Evolutionary conservation across 139 green algal species (phyloP).

Genomic region (Monoraphidium neglectum): DNA sequence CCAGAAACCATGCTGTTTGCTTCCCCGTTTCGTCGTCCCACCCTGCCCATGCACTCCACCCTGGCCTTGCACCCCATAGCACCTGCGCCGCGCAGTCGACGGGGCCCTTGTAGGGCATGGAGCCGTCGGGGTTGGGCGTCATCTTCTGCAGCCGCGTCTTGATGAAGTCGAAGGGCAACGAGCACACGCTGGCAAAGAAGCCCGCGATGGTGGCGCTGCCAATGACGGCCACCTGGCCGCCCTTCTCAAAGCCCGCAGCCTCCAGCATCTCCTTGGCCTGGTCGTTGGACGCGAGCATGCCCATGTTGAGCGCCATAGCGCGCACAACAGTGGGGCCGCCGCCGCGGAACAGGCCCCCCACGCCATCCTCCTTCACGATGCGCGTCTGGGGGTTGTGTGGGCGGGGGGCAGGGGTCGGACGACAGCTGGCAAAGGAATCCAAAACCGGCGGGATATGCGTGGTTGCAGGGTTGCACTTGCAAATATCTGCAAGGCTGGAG

Average conservation of each 20-base stretch:
- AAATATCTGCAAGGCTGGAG: too few relatives aligned
- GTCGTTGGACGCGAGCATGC: slow-evolving; percentile 99
- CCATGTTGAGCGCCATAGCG: slow-evolving; percentile 99
- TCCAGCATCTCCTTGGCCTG: slow-evolving; percentile 96
- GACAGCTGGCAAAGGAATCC: too few relatives aligned
- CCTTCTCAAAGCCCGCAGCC: slow-evolving; percentile 69
- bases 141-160: slow-evolving; percentile 97
- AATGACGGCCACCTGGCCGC: slow-evolving; percentile 55
- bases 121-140: slow-evolving; percentile 86
- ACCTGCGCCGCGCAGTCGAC: slow-evolving; percentile 91
- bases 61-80: too few relatives aligned
- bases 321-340: slow-evolving; percentile 93
- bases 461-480: too few relatives aligned
- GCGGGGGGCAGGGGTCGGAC: too few relatives aligned
- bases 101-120: slow-evolving; percentile 83
- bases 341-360: slow-evolving; percentile 87
- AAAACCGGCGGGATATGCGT: too few relatives aligned
- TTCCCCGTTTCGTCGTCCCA: too few relatives aligned
- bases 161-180: slow-evolving; percentile 98
- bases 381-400: slow-evolving; percentile 13
- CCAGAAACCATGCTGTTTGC: too few relatives aligned
- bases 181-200: slow-evolving; percentile 90
- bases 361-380: slow-evolving; percentile 85
- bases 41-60: too few relatives aligned
- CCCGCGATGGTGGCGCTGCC: slow-evolving; percentile 73